Evolutionary conservation across 805 yeast genomes (phyloP), one percentile per base, ranked within the genome.

Genomic region (Wickerhamomyces pijperi): DNA sequence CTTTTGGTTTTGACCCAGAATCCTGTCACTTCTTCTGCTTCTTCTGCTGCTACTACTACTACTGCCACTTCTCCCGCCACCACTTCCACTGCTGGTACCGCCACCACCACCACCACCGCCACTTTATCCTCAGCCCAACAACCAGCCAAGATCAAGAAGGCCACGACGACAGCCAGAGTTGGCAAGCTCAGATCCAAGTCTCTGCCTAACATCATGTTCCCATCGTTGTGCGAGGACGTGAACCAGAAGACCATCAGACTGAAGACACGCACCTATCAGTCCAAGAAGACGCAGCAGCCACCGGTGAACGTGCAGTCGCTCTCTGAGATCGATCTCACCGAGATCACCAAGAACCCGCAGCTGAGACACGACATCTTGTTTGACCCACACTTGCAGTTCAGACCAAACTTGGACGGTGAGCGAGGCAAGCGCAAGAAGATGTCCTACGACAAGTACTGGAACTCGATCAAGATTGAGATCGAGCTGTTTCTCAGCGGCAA

Each of bases 371-470:
- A 90, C 57, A 84, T 90, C 39, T 68, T 86, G 13, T 88, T 88
- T 55, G 96, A 88, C 62, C 94, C 96, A 15, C 84, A 83, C 53
- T 66, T 88, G 42, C 95, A 87, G 63, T 85, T 88, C 59, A 73
- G 97, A 56, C 94, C 94, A 21, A 84, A 85, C 53, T 64, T 87
- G 47, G 95, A 84, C 56, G 94, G 95, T 38, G 97, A 88, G 60
- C 67, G 95, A 38, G 95, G 94, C 20, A 70, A 77, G 43, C 70
- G 87, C 39, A 85, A 87, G 68, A 79, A 76, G 60, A 59, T 70
- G 41, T 67, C 80, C 34, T 80, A 86, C 36, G 94, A 85, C 54
- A 77, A 72, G 50, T 88, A 87, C 62, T 87, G 96, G 96, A 63
- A 63, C 28, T 82, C 82, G 46, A 76, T 88, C 29, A 77, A 76